These are phyloP conservation scores for Trichosporon ovoides DNA, from an alignment of 1,284 basidiomycete genomes.

Conservation along the genomic window DNA sequence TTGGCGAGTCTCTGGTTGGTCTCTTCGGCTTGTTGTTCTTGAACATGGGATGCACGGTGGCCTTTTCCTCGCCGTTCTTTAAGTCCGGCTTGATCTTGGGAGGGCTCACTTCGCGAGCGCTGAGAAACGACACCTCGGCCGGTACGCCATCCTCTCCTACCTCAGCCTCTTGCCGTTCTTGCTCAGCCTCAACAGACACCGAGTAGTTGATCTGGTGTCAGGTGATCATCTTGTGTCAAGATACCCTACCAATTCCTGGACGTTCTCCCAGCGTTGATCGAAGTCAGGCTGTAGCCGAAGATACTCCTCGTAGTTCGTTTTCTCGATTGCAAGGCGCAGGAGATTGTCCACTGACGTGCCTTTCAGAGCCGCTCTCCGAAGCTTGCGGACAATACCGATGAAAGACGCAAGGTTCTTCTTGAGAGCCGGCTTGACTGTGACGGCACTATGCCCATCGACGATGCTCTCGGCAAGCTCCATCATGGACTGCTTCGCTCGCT, in stretches of 20 bases:
- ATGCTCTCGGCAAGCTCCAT: constrained; percentile 62
- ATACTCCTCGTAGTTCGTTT: constrained; percentile 64
- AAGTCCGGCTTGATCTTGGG: constrained; percentile 21
- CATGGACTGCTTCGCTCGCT: constrained; percentile 55
- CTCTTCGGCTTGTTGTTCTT: neutral
- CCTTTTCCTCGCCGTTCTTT: neutral
- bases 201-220: constrained; percentile 44
- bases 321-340: constrained; percentile 58
- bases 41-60: constrained; percentile 35
- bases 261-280: constrained; percentile 76
- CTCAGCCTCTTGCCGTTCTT: constrained; percentile 24
- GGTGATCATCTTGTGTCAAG: neutral
- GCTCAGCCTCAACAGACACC: constrained; percentile 42
- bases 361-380: constrained; percentile 58
- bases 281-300: constrained; percentile 67
- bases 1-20: neutral
- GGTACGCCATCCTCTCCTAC: neutral
- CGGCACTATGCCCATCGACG: constrained; percentile 54
- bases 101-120: constrained; percentile 2
- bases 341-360: constrained; percentile 62
- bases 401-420: constrained; percentile 62
- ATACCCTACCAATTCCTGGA: constrained; percentile 67
- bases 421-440: constrained; percentile 62
- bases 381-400: constrained; percentile 56
- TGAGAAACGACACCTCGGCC: neutral